phyloP scores from a whole-genome alignment of 139 green algal genomes.

The Micractinium sp. region DNA sequence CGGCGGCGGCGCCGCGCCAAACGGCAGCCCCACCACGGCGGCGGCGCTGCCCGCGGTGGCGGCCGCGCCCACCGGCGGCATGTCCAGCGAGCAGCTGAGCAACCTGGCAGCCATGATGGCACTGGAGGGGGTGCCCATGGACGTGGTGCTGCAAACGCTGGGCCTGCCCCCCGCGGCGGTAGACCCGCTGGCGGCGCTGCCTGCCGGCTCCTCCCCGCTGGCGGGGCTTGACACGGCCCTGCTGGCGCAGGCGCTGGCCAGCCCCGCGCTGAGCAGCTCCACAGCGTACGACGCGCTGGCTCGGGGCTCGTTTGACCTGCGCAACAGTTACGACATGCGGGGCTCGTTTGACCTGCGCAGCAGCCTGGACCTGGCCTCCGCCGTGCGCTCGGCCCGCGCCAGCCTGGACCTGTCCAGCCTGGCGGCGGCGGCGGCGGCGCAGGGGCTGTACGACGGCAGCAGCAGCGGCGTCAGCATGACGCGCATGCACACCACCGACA shows the following conservation, averaged over 20 bases:
- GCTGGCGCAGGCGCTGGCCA: conserved; percentile 26
- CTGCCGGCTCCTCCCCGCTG: not conserved
- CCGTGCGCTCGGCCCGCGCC: conserved; percentile 3
- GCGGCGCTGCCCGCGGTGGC: no score
- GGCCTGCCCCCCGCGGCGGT: conserved; percentile 8
- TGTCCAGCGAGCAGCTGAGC: conserved; percentile 37
- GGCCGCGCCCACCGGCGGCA: not conserved
- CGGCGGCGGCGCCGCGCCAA: not conserved
- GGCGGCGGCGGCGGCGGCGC: not conserved
- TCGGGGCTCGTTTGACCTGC: not conserved
- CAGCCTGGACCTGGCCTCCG: conserved; percentile 10
- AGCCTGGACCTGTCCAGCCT: conserved; percentile 1
- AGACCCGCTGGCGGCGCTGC: not conserved
- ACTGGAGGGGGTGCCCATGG: conserved; percentile 42
- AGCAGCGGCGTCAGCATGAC: not conserved
- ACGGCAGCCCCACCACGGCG: not conserved
- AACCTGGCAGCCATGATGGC: conserved; percentile 48
- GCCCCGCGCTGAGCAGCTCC: not conserved
- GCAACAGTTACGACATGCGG: not conserved
- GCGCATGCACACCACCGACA: conserved; percentile 7
- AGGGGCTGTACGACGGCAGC: not conserved
- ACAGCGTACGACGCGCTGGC: not conserved
- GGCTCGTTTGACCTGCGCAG: not conserved
- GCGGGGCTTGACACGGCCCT: not conserved
- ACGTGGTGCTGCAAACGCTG: conserved; percentile 32